Conservation (phyloP, 1,284 basidiomycete genomes). For the Melanopsichium pennsylvanicum region DNA sequence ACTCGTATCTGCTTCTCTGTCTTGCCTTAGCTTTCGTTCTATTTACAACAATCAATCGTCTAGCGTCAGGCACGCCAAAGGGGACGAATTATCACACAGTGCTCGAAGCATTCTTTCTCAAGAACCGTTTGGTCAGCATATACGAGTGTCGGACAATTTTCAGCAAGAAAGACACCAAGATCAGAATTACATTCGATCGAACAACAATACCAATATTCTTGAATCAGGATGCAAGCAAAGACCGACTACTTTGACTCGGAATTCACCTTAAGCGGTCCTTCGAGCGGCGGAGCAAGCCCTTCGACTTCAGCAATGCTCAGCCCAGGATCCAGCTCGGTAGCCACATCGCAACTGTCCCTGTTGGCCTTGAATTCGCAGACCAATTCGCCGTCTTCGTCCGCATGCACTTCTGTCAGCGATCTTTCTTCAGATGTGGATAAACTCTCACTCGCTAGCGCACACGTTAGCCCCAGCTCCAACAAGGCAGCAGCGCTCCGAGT, state of each 20-base stretch:
- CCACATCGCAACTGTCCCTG: constrained; percentile 33
- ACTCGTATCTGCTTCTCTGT: too few relatives aligned
- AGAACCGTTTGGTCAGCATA: too few relatives aligned
- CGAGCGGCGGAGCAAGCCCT: constrained; percentile 32
- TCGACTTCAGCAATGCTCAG: constrained; percentile 23
- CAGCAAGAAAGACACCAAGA: too few relatives aligned
- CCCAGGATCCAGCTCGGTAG: constrained; percentile 26
- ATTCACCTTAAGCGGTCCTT: constrained; percentile 13
- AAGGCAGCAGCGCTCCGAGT: not conserved
- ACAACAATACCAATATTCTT: too few relatives aligned
- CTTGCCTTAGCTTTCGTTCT: too few relatives aligned
- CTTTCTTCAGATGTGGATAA: constrained; percentile 27
- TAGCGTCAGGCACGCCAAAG: constrained; percentile 10
- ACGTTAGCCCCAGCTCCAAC: not conserved
- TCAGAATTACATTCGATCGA: too few relatives aligned
- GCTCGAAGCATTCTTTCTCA: too few relatives aligned
- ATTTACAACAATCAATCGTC: not conserved
- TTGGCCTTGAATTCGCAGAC: constrained; percentile 18
- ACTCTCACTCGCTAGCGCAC: constrained; percentile 12
- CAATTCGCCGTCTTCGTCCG: constrained; percentile 34
- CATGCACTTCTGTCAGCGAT: constrained; percentile 45
- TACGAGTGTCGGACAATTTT: too few relatives aligned
- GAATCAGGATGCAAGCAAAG: constrained; percentile 16
- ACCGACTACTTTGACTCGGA: constrained; percentile 37
- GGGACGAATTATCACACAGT: too few relatives aligned